Evolutionary conservation across 2,329 filamentous ascomycete genomes (phyloP), one percentile per base, ranked within the genome.

Genomic region (Pestalotiopsis sp.): DNA sequence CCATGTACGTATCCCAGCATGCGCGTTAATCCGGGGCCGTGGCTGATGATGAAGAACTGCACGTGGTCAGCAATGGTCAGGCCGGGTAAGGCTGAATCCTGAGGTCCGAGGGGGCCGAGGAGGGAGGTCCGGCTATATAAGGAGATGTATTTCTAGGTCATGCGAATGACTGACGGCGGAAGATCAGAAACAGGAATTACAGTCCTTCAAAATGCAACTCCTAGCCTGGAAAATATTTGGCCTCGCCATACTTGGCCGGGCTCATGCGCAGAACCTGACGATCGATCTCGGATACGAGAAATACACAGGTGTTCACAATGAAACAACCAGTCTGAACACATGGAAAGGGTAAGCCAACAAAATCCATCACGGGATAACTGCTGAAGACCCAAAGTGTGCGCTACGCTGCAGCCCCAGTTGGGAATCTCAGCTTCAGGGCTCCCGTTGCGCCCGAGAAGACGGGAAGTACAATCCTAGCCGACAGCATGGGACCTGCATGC

Each of bases 241-340:
- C 27, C 31, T 62, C n/a, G 31, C 31, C 31, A 36, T 14, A 4
- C n/a, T 41, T n/a, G 31, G 9, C 4, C 59, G 20, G 9, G 59
- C 27, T 20, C 12, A 39, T 36, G 6, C 12, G 9, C 9, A 31
- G 20, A 36, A 36, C 9, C 59, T 62, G 27, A 39, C 59, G 4
- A 20, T 85, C 25, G 80, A 86, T 70, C 73, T 86, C 1, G 83
- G 80, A 13, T 87, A 87, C 68, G 79, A 78, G 9, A 75, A 76
- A 27, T 87, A 86, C 69, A 74, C 81, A 69, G 85, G 84, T 9
- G 76, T 74, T 39, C 76, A 80, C 57, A 79, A 85, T 69, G 25
- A 74, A 4, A 76, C 78, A 0, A 79, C 75, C 7, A 77, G 78
- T 2, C 61, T 85, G 9, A 85, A 86, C 68, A 75, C 80, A 39